A percentile compares a stretch with the other conserved stretches of the same genome.
phyloP scores from a whole-genome alignment of 177 flowering plant species.

The Vitis hybrid region DNA sequence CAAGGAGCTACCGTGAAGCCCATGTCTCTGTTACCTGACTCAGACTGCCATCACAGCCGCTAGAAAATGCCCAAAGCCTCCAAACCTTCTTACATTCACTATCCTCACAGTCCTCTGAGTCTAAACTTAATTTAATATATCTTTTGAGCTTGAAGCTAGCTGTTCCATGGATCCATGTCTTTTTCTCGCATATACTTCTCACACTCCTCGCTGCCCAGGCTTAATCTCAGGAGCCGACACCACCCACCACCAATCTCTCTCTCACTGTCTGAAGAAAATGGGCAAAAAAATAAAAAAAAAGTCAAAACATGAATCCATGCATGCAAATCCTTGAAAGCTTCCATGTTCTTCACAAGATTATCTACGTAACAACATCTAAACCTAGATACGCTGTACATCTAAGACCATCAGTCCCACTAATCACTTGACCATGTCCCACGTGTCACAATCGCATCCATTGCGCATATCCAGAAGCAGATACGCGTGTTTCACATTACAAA shows the following conservation, averaged over 20 bases:
- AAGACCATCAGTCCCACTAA: conserved; percentile 16
- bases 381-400: conserved; percentile 5
- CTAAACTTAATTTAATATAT: too few relatives aligned
- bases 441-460: conserved; percentile 31
- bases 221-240: conserved; percentile 24
- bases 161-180: neutral
- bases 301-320: conserved; percentile 28
- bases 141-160: too few relatives aligned
- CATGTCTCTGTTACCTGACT: conserved; percentile 24
- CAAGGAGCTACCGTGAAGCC: conserved; percentile 29
- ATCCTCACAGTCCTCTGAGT: neutral
- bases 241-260: conserved; percentile 8
- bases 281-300: neutral
- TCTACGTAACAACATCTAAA: conserved; percentile 9
- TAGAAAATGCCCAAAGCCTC: conserved; percentile 2
- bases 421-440: conserved; percentile 26
- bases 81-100: neutral
- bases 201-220: neutral
- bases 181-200: neutral
- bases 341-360: neutral
- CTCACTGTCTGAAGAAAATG: neutral
- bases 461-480: conserved; percentile 26
- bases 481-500: conserved; percentile 24
- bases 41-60: conserved; percentile 6
- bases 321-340: conserved; percentile 10